Evolutionary conservation across 2,329 filamentous ascomycete species (phyloP).

Genomic region (Trichoderma brevicompactum): DNA sequence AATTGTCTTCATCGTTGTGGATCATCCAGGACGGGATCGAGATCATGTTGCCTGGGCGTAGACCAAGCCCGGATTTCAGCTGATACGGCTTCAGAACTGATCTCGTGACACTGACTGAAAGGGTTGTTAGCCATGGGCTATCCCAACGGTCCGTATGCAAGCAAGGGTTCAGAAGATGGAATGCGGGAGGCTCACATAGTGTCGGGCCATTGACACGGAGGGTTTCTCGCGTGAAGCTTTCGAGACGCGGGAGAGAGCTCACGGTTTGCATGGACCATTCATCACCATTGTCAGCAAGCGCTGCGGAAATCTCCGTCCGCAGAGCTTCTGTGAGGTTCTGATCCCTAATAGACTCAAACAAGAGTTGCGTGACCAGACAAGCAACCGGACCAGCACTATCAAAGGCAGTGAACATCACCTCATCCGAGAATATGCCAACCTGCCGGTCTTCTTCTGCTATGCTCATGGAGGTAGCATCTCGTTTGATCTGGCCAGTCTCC

Average conservation of each 20-base stretch:
- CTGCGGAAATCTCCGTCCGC: constrained; percentile 2
- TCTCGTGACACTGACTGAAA: constrained; percentile 23
- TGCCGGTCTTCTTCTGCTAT: constrained; percentile 10
- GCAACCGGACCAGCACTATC: constrained; percentile 26
- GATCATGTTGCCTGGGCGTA: constrained; percentile 21
- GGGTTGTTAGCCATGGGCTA: not conserved
- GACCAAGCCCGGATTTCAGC: constrained; percentile 11
- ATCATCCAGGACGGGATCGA: constrained; percentile 20
- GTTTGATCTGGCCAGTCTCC: constrained; percentile 18
- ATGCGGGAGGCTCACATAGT: constrained; percentile 13
- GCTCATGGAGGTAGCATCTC: constrained; percentile 12
- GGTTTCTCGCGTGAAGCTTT: constrained; percentile 27
- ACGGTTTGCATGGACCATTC: constrained; percentile 18
- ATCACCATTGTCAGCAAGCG: not conserved
- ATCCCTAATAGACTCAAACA: constrained; percentile 20
- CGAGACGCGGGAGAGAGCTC: constrained; percentile 26
- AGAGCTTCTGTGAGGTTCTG: not conserved
- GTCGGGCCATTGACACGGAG: constrained; percentile 26
- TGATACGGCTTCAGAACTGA: constrained; percentile 14
- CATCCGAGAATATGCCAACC: constrained; percentile 21
- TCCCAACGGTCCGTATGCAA: not conserved
- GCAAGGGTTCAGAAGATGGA: not conserved
- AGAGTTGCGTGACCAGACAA: constrained; percentile 19
- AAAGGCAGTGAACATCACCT: constrained; percentile 24
- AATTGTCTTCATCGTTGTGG: constrained; percentile 28